Percentiles rank a stretch among this genome's conserved stretches.
Evolutionary conservation across 163 green algal species (phyloP).

Genomic region (Chloromonas sp.): DNA sequence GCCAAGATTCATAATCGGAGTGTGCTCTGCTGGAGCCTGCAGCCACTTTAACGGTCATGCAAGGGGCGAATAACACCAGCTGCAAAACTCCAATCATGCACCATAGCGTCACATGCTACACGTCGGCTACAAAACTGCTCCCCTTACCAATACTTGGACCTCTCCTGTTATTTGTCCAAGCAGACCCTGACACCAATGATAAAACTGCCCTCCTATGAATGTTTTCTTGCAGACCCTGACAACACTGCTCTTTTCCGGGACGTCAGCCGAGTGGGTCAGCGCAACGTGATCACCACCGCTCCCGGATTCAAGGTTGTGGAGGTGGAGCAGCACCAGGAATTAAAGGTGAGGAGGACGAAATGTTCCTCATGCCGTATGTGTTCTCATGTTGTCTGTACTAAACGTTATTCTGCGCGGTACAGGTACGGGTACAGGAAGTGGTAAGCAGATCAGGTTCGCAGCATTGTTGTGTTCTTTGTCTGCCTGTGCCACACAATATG

Average conservation of each 20-base stretch:
- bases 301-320: conserved; percentile 35
- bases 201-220: background rate
- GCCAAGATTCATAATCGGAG: background rate
- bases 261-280: conserved; percentile 33
- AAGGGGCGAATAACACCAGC: background rate
- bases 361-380: too few relatives aligned
- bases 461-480: too few relatives aligned
- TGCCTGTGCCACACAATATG: too few relatives aligned
- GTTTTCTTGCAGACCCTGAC: conserved; percentile 21
- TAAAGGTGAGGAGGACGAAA: background rate
- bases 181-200: background rate
- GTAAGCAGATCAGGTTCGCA: too few relatives aligned
- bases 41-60: background rate
- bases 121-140: background rate
- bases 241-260: conserved; percentile 40
- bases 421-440: too few relatives aligned
- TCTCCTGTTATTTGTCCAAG: background rate
- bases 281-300: conserved; percentile 31
- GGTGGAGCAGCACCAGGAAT: conserved; percentile 13
- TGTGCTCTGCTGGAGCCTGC: background rate
- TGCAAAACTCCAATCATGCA: background rate
- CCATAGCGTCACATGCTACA: background rate
- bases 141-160: background rate
- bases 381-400: too few relatives aligned
- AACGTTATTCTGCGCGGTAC: too few relatives aligned